Conservation (phyloP, 2,329 filamentous ascomycete species). For the Sarocladiaceae sp. region DNA sequence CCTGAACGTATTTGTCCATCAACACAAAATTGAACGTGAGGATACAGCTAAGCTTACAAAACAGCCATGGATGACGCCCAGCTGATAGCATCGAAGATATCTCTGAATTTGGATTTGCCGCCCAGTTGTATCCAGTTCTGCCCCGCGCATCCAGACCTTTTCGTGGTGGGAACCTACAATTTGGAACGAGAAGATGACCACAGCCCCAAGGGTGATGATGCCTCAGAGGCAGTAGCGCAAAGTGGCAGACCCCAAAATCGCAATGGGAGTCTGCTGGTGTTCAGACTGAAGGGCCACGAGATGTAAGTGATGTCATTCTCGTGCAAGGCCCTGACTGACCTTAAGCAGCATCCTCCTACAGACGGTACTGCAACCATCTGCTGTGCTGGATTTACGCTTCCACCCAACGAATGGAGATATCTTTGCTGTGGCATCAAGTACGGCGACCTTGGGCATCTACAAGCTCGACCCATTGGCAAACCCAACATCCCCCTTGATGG, state of each 20-base stretch:
- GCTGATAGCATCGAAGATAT: conserved; percentile 35
- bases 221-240: conserved; percentile 5
- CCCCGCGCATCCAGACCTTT: conserved; percentile 52
- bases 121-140: conserved; percentile 76
- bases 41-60: neutral
- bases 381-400: conserved; percentile 82
- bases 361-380: conserved; percentile 58
- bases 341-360: conserved; percentile 33
- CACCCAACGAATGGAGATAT: conserved; percentile 48
- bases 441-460: conserved; percentile 63
- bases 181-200: conserved; percentile 35
- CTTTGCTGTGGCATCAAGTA: conserved; percentile 73
- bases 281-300: conserved; percentile 43
- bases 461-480: conserved; percentile 14
- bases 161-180: conserved; percentile 81
- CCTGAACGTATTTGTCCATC: neutral
- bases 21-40: neutral
- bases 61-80: neutral
- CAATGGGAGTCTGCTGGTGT: conserved; percentile 68
- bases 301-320: conserved; percentile 43
- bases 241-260: conserved; percentile 50
- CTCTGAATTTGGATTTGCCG: conserved; percentile 55
- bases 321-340: neutral
- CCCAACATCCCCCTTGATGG: conserved; percentile 33
- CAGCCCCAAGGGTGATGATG: conserved; percentile 18